phyloP scores from a whole-genome alignment of 192 early-diverging fungal species.

The Dimargaris xerosporica region DNA sequence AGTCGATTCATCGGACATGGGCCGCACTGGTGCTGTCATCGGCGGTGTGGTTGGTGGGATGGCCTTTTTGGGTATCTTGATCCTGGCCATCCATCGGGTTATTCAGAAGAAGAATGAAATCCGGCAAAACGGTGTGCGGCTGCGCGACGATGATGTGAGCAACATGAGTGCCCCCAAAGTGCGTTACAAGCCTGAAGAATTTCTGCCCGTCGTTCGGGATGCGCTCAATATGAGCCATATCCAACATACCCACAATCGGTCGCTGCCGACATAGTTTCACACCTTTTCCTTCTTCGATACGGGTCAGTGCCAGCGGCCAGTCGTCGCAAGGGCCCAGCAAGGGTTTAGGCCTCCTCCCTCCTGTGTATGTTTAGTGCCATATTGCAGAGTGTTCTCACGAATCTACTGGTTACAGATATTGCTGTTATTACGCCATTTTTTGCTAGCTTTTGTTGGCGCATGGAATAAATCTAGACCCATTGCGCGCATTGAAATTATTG shows the following conservation, averaged over 20 bases:
- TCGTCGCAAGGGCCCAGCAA: too few relatives aligned
- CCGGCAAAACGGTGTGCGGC: slow-evolving; percentile 4
- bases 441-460: too few relatives aligned
- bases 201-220: slow-evolving; percentile 4
- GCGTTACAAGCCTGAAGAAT: slow-evolving; percentile 11
- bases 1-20: slow-evolving; percentile 6
- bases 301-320: too few relatives aligned
- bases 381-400: too few relatives aligned
- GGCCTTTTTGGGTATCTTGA: slow-evolving; percentile 7
- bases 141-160: slow-evolving; percentile 1
- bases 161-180: slow-evolving; percentile 1
- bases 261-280: neutral
- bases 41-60: slow-evolving; percentile 6
- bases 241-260: slow-evolving; percentile 5
- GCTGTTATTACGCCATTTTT: too few relatives aligned
- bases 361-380: too few relatives aligned
- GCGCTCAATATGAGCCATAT: slow-evolving; percentile 3
- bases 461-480: too few relatives aligned
- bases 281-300: too few relatives aligned
- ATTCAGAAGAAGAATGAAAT: slow-evolving; percentile 4
- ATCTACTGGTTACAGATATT: too few relatives aligned
- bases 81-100: slow-evolving; percentile 1
- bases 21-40: slow-evolving; percentile 9
- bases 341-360: too few relatives aligned
- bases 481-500: too few relatives aligned